These are phyloP conservation scores for Exophiala sideris DNA, from an alignment of 2,329 filamentous ascomycete genomes.

Conservation along the genomic window DNA sequence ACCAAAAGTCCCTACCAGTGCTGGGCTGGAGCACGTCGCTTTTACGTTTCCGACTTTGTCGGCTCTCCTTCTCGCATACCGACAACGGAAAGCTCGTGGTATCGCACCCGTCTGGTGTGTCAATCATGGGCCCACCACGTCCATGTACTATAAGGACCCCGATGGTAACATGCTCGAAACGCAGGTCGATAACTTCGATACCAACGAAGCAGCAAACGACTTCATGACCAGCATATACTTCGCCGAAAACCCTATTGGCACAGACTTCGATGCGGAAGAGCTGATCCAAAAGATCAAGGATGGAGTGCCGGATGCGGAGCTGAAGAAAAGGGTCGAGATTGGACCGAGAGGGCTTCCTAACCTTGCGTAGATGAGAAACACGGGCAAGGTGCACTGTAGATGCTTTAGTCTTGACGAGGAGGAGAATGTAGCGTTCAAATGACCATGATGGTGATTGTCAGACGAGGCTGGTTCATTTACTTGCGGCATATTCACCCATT, in stretches of 20 bases:
- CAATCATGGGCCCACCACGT: slow-evolving; percentile 48
- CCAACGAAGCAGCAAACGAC: not conserved
- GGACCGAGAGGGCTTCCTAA: not conserved
- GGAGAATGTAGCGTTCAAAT: too few relatives aligned
- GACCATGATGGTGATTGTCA: too few relatives aligned
- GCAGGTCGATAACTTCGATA: slow-evolving; percentile 44
- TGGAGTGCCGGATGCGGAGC: not conserved
- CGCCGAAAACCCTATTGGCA: slow-evolving; percentile 10
- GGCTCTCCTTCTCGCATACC: slow-evolving; percentile 36
- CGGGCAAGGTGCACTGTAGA: too few relatives aligned
- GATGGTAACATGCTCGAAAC: slow-evolving; percentile 50
- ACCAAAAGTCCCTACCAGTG: not conserved
- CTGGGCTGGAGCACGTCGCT: slow-evolving; percentile 5
- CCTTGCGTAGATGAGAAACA: too few relatives aligned
- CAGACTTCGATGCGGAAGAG: slow-evolving; percentile 12
- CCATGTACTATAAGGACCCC: slow-evolving; percentile 50
- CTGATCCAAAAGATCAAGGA: not conserved
- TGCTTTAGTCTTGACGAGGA: too few relatives aligned
- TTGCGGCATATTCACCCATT: too few relatives aligned
- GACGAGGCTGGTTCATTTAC: too few relatives aligned
- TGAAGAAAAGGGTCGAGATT: slow-evolving; percentile 5
- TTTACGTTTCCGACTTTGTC: not conserved
- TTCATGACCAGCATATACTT: slow-evolving; percentile 6
- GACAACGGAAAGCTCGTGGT: slow-evolving; percentile 25
- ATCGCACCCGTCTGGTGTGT: slow-evolving; percentile 41